Evolutionary conservation across 2,329 filamentous ascomycete genomes (phyloP), one percentile per base, ranked within the genome.

Genomic region (Claviceps quebecensis): DNA sequence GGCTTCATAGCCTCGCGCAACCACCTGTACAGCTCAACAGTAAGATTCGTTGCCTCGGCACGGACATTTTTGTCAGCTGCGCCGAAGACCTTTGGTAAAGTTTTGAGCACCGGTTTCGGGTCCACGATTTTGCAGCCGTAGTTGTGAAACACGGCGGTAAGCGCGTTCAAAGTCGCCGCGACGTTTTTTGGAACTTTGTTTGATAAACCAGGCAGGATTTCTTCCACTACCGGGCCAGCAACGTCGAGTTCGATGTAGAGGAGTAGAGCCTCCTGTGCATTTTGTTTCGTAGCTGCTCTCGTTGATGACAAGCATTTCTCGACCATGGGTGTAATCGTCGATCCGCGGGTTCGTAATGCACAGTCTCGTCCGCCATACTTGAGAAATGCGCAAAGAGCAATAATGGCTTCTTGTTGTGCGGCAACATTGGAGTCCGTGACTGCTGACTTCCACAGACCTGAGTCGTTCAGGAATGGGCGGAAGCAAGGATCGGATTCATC

Each of bases 11-110:
- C 91, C 57, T 98, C 93, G 58, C 91, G 86, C 37, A 98, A 75
- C 93, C 94, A 98, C 67, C 93, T 77, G 68, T 98, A 98, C 53
- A 98, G 80, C 64, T 98, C 94, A 47, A 96, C 87, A 0, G 91
- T 86, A 52, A 98, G 73, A 59, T 85, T 89, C 46, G 93, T 93
- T 29, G 90, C 89, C 66, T 96, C 93, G 3, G 90, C 89, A 67
- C 93, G 84, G 16, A 98, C 87, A 65, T 97, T 97, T 70, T 98
- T 98, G 74, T 98, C 93, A 36, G 93, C 91, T 65, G 97, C 93
- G 19, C 87, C 88, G 63, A 96, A 98, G 2, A 84, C 84, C 64
- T 95, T 95, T 3, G 93, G 89, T 2, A 98, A 73, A 11, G 79
- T 72, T 65, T 97, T 97, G 54, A 97, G 77, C 19, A 94, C 82